Evolutionary conservation across 345 rosid species (phyloP), one percentile per base, ranked within the genome.

Genomic region (Litchi chinensis): DNA sequence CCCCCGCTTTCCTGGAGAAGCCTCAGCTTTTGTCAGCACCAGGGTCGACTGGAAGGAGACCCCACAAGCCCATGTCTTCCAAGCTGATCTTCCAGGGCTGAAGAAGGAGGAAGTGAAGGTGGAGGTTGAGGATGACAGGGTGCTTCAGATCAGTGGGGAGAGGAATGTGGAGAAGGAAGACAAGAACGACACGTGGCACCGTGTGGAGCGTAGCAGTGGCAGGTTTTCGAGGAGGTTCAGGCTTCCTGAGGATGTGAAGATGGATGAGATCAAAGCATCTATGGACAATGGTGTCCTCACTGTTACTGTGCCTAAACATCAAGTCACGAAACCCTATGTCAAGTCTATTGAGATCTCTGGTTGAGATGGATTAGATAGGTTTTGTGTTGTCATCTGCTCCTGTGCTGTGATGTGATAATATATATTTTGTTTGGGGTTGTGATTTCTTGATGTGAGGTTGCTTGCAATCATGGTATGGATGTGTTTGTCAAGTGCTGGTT

Each of bases 241-340:
- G 11, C 41, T 76, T 54, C 79, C 79, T n/a, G 79, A 76, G 50
- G n/a, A 76, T 56, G 72, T 6, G 0, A 76, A 67, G 72, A 32
- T 76, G 64, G 71, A 76, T 10, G 48, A 65, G 48, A 32, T 76
- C 19, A 76, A 76, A 9, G 78, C 71, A 4, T 10, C 26, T 21
- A 75, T 75, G 78, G 78, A 75, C 18, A 65, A 75, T 26, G 78
- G 78, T 7, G 78, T 75, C 4, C 62, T 75, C 15, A 75, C 78
- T 44, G 70, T 75, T 2, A 75, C 78, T 43, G 78, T 65, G 21
- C 78, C 78, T 0, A 75, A 75, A 9, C 6, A 13, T 18, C 59
- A 63, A 21, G 71, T n/a, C 43, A 24, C 13, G 13, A 75, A 65
- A 9, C 3, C 37, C 37, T 24, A 75, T 22, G 59, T 48, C 0